Evolutionary conservation across 768 basidiomycete genomes (phyloP), one percentile per base, ranked within the genome.

Genomic region (Mycena venus): DNA sequence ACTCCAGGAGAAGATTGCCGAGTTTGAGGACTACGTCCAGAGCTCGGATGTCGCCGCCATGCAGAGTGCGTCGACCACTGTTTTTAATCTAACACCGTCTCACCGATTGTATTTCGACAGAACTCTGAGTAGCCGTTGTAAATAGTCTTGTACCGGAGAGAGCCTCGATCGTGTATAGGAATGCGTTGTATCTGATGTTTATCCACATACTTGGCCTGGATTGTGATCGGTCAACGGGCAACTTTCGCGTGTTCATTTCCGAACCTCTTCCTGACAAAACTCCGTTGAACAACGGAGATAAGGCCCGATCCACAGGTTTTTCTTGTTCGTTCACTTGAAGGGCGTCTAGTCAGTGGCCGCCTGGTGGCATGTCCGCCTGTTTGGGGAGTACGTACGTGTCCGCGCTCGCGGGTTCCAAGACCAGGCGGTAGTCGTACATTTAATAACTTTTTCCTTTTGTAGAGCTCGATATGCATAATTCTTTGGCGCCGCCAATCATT

Each of bases 1-100:
- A 25, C 90, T 99, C 75, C 96, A 99, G 85, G 98, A 99, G 84
- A 90, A 94, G 88, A 88, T 98, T 73, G 87, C 86, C 7, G 96
- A 95, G 78, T 92, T 95, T 73, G 95, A 96, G 15, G 96, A 96
- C 80, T 94, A 92, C 80, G 91, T 98, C 75, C 97, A 98, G 89
- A 96, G 95, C 84, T 88, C 94, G 34, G 97, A 99, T 83, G 84
- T 99, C 75, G 93, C 94, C 77, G 97, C 96, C 74, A 97, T 97
- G 96, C 96, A 97, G 85, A 97, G 95, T 96, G 82, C 77, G 88
- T 84, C 17, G n/a, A n/a, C 61, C 19, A 19, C 15, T 27, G 25
- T 25, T 56, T 66, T 51, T 42, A 58, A 59, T 65, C 25, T 53
- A 38, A 21, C 12, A 31, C 56, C 12, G 25, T 31, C 60, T 70